phyloP scores from a whole-genome alignment of 805 yeast species.

The Osmozyma mogii region DNA sequence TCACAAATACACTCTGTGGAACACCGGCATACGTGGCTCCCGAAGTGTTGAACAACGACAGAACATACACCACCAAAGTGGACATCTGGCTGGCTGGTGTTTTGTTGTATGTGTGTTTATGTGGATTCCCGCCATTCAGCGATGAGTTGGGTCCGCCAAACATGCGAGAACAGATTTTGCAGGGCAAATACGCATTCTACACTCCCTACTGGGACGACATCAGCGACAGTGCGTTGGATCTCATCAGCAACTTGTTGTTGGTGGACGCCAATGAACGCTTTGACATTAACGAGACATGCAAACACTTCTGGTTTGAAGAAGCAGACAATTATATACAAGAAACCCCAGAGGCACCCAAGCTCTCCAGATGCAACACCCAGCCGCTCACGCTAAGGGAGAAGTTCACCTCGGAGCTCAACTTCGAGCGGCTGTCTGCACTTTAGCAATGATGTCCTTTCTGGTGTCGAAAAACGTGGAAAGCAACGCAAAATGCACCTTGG shows the following conservation, averaged over 20 bases:
- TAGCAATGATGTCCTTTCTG: slow-evolving; percentile 3
- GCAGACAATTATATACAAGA: background rate
- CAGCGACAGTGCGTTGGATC: slow-evolving; percentile 55
- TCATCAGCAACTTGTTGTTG: slow-evolving; percentile 54
- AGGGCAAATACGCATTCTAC: slow-evolving; percentile 64
- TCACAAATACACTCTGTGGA: slow-evolving; percentile 75
- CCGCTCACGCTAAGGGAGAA: slow-evolving; percentile 12
- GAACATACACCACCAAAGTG: slow-evolving; percentile 61
- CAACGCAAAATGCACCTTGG: slow-evolving; percentile 7
- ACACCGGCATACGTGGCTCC: slow-evolving; percentile 88
- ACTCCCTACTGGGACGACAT: slow-evolving; percentile 76
- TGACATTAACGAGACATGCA: slow-evolving; percentile 29
- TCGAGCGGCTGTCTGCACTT: too few species aligned
- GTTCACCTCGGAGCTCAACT: slow-evolving; percentile 11
- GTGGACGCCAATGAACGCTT: slow-evolving; percentile 41
- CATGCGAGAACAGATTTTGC: slow-evolving; percentile 65
- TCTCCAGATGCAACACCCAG: slow-evolving; percentile 3
- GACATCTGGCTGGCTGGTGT: slow-evolving; percentile 85
- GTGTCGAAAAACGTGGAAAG: slow-evolving; percentile 11
- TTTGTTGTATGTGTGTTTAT: slow-evolving; percentile 64
- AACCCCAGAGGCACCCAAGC: background rate
- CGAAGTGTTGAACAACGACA: slow-evolving; percentile 51
- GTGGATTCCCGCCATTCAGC: slow-evolving; percentile 82
- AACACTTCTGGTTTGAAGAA: slow-evolving; percentile 40
- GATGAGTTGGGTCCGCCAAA: slow-evolving; percentile 76